Evolutionary conservation across 768 basidiomycete genomes (phyloP), one percentile per base, ranked within the genome.

Genomic region (Hortiboletus campestris): DNA sequence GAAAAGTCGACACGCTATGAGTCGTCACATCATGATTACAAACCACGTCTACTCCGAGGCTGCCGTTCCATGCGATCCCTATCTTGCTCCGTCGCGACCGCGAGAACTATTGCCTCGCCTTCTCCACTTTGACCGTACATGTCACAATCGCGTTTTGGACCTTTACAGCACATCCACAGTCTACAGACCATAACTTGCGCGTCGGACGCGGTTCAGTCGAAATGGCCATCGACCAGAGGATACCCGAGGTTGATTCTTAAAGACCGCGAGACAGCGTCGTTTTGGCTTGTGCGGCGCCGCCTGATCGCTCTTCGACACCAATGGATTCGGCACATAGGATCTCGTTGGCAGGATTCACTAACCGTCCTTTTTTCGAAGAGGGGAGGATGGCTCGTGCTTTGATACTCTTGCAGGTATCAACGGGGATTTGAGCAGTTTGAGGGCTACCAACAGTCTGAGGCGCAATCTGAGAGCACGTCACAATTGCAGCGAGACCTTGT

Each of bases 91-190:
- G 83, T 81, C 25, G 77, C 83, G 17, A 91, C 45, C 94, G 79
- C 53, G 81, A 84, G 72, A 98, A 97, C 97, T 95, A 98, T 53
- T 90, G 83, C 44, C 96, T 75, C 11, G 97, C 94, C 75, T 96
- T 94, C 67, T 97, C 95, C 57, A 98, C 83, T 77, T 95, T 96
- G 56, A 98, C 92, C 6, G 93, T 90, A 66, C 89, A 89, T 42
- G 98, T 88, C 60, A 98, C 87, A 36, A 88, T 71, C 10, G 94
- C 89, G 66, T 89, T 85, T 85, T 86, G 22, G 87, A 85, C 75
- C 95, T 95, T 69, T 93, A 91, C 67, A 99, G 78, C 10, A 97
- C 97, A 67, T 99, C 97, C 19, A 93, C 90, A 8, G 88, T n/a
- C n/a, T n/a, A n/a, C n/a, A n/a, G n/a, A 86, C 39, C 89, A 13